Conservation (phyloP, 2,329 filamentous ascomycete genomes). For the Knoxdaviesia capensis region DNA sequence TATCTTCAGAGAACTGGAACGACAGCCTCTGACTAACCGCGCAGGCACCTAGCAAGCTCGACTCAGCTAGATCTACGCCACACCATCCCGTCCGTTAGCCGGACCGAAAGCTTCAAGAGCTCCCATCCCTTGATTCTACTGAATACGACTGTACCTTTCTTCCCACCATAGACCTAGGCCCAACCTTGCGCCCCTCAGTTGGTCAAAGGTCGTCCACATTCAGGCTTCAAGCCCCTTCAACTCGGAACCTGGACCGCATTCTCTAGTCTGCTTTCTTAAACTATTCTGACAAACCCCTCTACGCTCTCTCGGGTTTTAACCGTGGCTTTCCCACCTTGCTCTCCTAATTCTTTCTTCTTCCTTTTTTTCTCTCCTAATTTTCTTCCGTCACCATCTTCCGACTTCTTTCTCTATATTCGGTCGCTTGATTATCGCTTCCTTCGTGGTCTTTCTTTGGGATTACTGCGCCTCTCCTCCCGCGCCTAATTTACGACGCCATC, state of each 20-base stretch:
- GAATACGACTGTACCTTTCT: no score
- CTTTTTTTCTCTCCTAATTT: constrained; percentile 4
- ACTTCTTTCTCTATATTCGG: constrained; percentile 2
- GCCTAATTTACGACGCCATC: not conserved
- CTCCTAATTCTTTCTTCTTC: constrained; percentile 2
- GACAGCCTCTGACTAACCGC: no score
- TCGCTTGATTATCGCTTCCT: constrained; percentile 2
- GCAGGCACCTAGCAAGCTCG: no score
- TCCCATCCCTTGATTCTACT: no score
- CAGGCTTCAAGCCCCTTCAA: not conserved
- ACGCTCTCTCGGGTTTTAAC: not conserved
- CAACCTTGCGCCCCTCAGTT: not conserved
- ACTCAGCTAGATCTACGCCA: no score
- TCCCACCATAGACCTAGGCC: no score
- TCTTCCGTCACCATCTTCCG: not conserved
- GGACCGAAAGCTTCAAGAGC: no score
- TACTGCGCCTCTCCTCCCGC: not conserved
- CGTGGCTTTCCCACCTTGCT: not conserved
- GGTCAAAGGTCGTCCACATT: not conserved
- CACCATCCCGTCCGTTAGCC: no score
- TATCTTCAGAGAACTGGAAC: no score
- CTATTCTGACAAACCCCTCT: not conserved
- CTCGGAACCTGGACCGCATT: not conserved
- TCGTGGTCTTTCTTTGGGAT: not conserved
- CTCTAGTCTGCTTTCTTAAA: no score